Percentiles rank a stretch among this genome's conserved stretches.
These are phyloP conservation scores for Fusarium sp. DNA, from an alignment of 2,329 filamentous ascomycete genomes.

Conservation along the genomic window DNA sequence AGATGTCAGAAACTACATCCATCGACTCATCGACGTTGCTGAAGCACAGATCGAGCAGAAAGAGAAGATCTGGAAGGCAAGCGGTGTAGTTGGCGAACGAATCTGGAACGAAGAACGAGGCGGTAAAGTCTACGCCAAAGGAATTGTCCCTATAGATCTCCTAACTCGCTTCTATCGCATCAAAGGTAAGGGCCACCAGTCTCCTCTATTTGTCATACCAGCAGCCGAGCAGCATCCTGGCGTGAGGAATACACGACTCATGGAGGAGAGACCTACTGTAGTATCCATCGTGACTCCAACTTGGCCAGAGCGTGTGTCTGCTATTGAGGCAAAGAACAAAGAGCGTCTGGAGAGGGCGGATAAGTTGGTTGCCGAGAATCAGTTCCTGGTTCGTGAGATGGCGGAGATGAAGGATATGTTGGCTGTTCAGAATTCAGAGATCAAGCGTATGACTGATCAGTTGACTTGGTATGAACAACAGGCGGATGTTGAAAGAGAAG, in stretches of 20 bases:
- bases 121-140: slow-evolving; percentile 52
- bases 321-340: slow-evolving; percentile 44
- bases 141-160: slow-evolving; percentile 63
- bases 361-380: slow-evolving; percentile 31
- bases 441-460: slow-evolving; percentile 31
- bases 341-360: slow-evolving; percentile 39
- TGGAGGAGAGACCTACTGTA: slow-evolving; percentile 58
- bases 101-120: slow-evolving; percentile 47
- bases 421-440: slow-evolving; percentile 34
- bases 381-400: slow-evolving; percentile 38
- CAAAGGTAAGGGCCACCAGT: slow-evolving; percentile 54
- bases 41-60: slow-evolving; percentile 56
- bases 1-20: slow-evolving; percentile 61
- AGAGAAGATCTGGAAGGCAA: slow-evolving; percentile 50
- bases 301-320: slow-evolving; percentile 51
- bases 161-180: slow-evolving; percentile 65
- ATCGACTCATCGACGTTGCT: slow-evolving; percentile 59
- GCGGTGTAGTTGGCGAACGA: slow-evolving; percentile 57
- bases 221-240: slow-evolving; percentile 61
- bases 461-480: slow-evolving; percentile 38
- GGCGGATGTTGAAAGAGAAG: not conserved
- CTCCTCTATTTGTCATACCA: slow-evolving; percentile 66
- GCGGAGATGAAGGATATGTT: slow-evolving; percentile 35
- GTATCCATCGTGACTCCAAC: slow-evolving; percentile 48
- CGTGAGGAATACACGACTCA: slow-evolving; percentile 56